Conservation (phyloP, 1,284 basidiomycete genomes). For the Fomitopsis schrenkii region DNA sequence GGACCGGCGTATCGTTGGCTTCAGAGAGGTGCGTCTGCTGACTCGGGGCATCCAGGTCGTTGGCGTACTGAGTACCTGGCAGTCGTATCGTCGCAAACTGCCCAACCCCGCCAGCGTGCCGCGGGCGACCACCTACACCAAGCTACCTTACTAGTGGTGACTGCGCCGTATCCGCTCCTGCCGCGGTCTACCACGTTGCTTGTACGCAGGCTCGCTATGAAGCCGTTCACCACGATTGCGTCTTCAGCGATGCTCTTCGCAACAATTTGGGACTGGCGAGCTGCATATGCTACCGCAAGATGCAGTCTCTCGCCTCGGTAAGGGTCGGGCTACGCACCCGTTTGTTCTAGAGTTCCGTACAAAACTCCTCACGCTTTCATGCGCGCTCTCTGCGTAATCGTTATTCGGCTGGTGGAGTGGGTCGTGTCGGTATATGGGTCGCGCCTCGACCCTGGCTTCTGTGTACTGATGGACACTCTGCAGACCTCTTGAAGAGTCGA, state of each 20-base stretch:
- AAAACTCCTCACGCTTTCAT: too few relatives aligned
- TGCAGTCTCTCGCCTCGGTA: too few relatives aligned
- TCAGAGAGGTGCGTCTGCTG: constrained; percentile 52
- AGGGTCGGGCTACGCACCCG: neutral
- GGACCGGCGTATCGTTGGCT: constrained; percentile 55
- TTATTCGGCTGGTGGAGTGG: neutral
- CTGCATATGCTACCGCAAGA: too few relatives aligned
- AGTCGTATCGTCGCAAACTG: constrained; percentile 21
- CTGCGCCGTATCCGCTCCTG: neutral
- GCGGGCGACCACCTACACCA: constrained; percentile 11
- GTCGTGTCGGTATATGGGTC: too few relatives aligned
- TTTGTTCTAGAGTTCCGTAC: too few relatives aligned
- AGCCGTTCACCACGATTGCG: too few relatives aligned
- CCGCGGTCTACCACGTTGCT: too few relatives aligned
- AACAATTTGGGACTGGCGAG: too few relatives aligned
- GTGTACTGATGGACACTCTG: neutral
- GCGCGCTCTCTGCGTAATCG: too few relatives aligned
- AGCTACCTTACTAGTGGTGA: constrained; percentile 6
- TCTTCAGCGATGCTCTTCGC: too few relatives aligned
- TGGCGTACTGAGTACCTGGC: constrained; percentile 2
- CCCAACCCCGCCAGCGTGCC: constrained; percentile 21
- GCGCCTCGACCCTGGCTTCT: too few relatives aligned
- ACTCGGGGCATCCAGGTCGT: constrained; percentile 10
- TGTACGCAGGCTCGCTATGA: neutral
- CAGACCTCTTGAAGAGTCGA: neutral